phyloP scores from a whole-genome alignment of 164 flowering plant species.

The Hamamelis virginiana region DNA sequence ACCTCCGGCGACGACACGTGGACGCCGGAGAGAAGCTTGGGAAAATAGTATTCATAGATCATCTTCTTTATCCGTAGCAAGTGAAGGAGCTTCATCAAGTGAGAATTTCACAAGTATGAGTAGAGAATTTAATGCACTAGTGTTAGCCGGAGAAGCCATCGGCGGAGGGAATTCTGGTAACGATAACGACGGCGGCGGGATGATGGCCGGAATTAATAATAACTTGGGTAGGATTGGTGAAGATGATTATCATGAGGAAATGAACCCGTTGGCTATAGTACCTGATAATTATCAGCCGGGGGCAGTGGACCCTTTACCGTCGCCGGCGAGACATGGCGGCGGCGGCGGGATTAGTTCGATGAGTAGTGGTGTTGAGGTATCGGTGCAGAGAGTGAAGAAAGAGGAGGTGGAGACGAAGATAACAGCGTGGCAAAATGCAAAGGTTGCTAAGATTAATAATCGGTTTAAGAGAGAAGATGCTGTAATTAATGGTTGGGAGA shows the following conservation, averaged over 20 bases:
- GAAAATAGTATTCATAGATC: slow-evolving; percentile 54
- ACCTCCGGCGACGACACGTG: too few species aligned
- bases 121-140: slow-evolving; percentile 58
- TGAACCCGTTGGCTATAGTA: slow-evolving; percentile 54
- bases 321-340: slow-evolving; percentile 26
- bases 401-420: slow-evolving; percentile 96
- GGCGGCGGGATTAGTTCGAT: not conserved
- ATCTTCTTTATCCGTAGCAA: slow-evolving; percentile 36
- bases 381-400: slow-evolving; percentile 73
- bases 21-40: slow-evolving; percentile 44
- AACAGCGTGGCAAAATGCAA: slow-evolving; percentile 84
- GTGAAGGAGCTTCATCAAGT: slow-evolving; percentile 36
- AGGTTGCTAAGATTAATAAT: slow-evolving; percentile 84
- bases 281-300: slow-evolving; percentile 26
- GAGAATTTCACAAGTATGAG: slow-evolving; percentile 60
- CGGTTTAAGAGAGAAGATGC: slow-evolving; percentile 92
- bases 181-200: not conserved
- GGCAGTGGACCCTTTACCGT: slow-evolving; percentile 21
- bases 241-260: slow-evolving; percentile 32
- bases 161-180: slow-evolving; percentile 6
- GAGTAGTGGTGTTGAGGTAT: slow-evolving; percentile 21
- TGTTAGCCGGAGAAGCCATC: slow-evolving; percentile 44
- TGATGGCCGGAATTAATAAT: too few species aligned
- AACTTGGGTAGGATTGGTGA: slow-evolving; percentile 40
- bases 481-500: slow-evolving; percentile 77